phyloP scores from a whole-genome alignment of 2,329 filamentous ascomycete species.

The Cladosporium sphaerospermum region DNA sequence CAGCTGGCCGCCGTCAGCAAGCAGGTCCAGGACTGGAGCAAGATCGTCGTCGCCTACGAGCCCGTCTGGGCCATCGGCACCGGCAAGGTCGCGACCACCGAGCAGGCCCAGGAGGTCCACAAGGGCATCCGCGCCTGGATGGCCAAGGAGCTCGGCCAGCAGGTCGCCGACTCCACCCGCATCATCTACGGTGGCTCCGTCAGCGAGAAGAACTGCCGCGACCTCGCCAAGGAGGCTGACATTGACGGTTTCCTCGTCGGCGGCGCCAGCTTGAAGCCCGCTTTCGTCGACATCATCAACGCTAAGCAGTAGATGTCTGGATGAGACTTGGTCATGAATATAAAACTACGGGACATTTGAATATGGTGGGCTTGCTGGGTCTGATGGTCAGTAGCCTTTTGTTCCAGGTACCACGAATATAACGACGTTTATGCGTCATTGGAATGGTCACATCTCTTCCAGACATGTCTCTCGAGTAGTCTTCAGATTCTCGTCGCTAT shows the following conservation, averaged over 20 bases:
- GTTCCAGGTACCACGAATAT: constrained; percentile 7
- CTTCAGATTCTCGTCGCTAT: too few species aligned
- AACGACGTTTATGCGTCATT: constrained; percentile 9
- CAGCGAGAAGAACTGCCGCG: constrained; percentile 95
- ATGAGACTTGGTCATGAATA: neutral
- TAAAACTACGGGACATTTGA: too few species aligned
- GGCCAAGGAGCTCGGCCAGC: constrained; percentile 62
- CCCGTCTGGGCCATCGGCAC: constrained; percentile 94
- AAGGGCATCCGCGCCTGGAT: constrained; percentile 88
- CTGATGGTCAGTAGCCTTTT: neutral
- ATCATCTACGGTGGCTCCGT: constrained; percentile 97
- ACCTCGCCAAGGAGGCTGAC: constrained; percentile 84
- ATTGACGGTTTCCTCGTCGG: constrained; percentile 98
- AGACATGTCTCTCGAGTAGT: too few species aligned
- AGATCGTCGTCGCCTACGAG: constrained; percentile 96
- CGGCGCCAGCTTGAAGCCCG: constrained; percentile 93
- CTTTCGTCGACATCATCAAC: constrained; percentile 71
- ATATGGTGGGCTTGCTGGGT: neutral
- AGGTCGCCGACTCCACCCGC: constrained; percentile 78
- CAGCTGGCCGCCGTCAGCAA: constrained; percentile 81
- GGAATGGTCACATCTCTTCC: neutral
- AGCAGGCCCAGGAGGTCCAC: constrained; percentile 92
- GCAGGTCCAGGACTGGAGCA: constrained; percentile 78
- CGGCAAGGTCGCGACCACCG: constrained; percentile 81
- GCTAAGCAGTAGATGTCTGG: constrained; percentile 35